Evolutionary conservation across 2,329 filamentous ascomycete species (phyloP).

Genomic region (Colletotrichum sp.): DNA sequence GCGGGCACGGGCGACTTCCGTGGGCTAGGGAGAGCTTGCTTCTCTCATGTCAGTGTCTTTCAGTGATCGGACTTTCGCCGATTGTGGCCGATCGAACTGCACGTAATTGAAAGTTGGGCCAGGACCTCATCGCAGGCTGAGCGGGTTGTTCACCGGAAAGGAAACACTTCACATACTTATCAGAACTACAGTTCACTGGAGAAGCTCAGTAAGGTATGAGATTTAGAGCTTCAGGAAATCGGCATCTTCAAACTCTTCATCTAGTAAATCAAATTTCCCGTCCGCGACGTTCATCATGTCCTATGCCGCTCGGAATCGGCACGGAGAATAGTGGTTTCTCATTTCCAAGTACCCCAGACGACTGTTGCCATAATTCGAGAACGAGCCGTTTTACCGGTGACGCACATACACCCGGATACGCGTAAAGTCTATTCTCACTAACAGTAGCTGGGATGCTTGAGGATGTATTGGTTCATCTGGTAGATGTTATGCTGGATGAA

Average conservation of each 20-base stretch:
- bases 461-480: neutral
- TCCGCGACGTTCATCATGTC: neutral
- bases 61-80: neutral
- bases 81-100: neutral
- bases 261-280: neutral
- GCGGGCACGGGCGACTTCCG: neutral
- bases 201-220: neutral
- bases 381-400: neutral
- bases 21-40: neutral
- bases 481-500: neutral
- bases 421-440: neutral
- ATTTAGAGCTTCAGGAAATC: neutral
- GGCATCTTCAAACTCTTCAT: neutral
- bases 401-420: neutral
- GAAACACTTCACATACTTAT: neutral
- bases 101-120: neutral
- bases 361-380: neutral
- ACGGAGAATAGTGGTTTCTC: neutral
- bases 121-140: neutral
- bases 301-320: neutral
- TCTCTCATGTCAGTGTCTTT: neutral
- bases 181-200: neutral
- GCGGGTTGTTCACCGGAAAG: neutral
- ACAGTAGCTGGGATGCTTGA: neutral
- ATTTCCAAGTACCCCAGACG: neutral